Evolutionary conservation across 192 early-diverging fungal species (phyloP), one percentile per base, ranked within the genome.

Genomic region (Backusella liffmaniae): DNA sequence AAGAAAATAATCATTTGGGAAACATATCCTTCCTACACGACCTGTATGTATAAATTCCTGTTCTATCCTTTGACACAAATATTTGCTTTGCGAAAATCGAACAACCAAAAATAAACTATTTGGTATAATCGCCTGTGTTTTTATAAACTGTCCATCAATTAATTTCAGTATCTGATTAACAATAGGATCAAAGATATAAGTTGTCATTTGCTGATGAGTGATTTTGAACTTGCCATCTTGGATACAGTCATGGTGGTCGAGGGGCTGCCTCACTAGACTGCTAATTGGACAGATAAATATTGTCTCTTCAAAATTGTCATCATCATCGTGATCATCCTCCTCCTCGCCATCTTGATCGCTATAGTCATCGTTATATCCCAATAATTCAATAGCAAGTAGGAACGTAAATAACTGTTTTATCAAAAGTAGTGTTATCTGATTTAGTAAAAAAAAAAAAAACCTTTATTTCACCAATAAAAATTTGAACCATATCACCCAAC

Each of bases 71-170:
- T 70, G 68, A 36, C 72, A 78, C 12, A 86, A 73, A 56, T 84
- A 86, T n/a, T 65, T 66, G 1, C 9, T 10, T 39, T 8, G 10
- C 10, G 83, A 84, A 56, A 84, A 83, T 39, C 81, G 81, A 37
- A 83, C 85, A 23, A 84, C 79, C 66, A 86, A 77, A 70, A 84
- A 86, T 29, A 86, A 26, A 37, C 73, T 77, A 16, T 76, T 36
- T 18, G 76, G 79, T 12, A 51, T 46, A 30, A 68, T 72, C 15
- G 62, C 74, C 15, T 44, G 29, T 13, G 23, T 62, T 46, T 72
- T 67, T 7, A 59, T 69, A 46, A 84, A 72, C 72, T 86, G 85
- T 37, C 74, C 39, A 49, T 77, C 53, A 30, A 86, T 86, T 37
- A 86, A 35, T 23, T 56, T 76, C 1, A 84, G 42, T 42, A 84